Base-by-base conservation (phyloP, 192 early-diverging fungal species). In the Backusella luteola region DNA sequence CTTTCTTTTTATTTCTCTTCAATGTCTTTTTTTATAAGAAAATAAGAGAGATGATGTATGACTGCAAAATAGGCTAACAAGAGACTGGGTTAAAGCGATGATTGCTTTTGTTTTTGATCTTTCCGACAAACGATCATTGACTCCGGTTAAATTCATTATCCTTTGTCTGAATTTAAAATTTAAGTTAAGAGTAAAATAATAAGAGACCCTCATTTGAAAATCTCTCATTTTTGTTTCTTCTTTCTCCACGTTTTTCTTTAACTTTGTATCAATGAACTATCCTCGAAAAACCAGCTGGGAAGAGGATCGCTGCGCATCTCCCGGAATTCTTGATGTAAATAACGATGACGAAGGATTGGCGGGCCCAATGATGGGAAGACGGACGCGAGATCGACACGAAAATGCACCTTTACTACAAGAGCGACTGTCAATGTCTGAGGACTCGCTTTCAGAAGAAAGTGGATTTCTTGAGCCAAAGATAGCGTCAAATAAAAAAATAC, bases 141-240 rank as follows among this genome's bases (percentile, higher is more conserved):
- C 3, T 29, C 56, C 56, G 56, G 56, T 63, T 63, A 63, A 63
- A 63, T 63, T 63, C 21, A 63, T 29, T 63, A 63, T 63, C 56
- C 56, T 14, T 32, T 11, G 11, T 63, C 56, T 63, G 56, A 29
- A 63, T 63, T 63, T 63, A 63, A 63, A 63, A 63, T 63, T 11
- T 63, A 63, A 14, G 26, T 63, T 14, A 12, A 59, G 23, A 26
- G 29, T 12, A 32, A 32, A 2, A 32, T 32, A 53, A 59, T 63
- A 63, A 29, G 26, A 63, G 26, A 12, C 1, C 2, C 23, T 63
- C 11, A 29, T 63, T 14, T 14, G 56, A 26, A 63, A 63, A 63
- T 63, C 56, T 63, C 12, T 63, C 23, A 29, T 63, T 63, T 63
- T 63, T 63, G 56, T 63, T 63, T 63, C 23, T 63, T 63, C 56